phyloP scores from a whole-genome alignment of 805 yeast genomes.

The Torulaspora gathmanii region DNA sequence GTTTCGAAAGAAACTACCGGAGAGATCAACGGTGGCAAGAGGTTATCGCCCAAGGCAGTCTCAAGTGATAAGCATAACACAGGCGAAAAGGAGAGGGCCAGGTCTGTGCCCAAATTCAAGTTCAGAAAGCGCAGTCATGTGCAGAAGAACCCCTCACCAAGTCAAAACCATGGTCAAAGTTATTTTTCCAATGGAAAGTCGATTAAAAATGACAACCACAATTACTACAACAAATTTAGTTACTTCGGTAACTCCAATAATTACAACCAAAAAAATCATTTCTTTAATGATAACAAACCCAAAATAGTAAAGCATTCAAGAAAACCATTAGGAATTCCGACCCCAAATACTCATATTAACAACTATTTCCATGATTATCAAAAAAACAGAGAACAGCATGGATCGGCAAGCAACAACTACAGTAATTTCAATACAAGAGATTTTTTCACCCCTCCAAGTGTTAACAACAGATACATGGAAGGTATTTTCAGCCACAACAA shows the following conservation, averaged over 20 bases:
- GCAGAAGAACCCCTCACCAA: slow-evolving; percentile 8
- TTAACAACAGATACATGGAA: slow-evolving; percentile 65
- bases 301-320: slow-evolving; percentile 38
- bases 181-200: slow-evolving; percentile 5
- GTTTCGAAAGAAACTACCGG: background rate
- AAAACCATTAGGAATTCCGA: slow-evolving; percentile 62
- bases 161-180: slow-evolving; percentile 4
- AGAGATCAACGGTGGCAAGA: background rate
- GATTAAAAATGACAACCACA: slow-evolving; percentile 13
- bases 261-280: slow-evolving; percentile 11
- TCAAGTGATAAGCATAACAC: background rate
- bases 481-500: slow-evolving; percentile 45
- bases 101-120: slow-evolving; percentile 32
- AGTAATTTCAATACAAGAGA: slow-evolving; percentile 58
- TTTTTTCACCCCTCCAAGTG: slow-evolving; percentile 73
- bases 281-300: slow-evolving; percentile 25
- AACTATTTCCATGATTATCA: slow-evolving; percentile 39
- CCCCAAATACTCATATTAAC: slow-evolving; percentile 45
- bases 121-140: slow-evolving; percentile 29
- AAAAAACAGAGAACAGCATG: slow-evolving; percentile 17
- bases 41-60: slow-evolving; percentile 1
- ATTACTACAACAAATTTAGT: slow-evolving; percentile 12
- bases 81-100: slow-evolving; percentile 21
- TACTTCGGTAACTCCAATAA: slow-evolving; percentile 14
- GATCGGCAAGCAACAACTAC: slow-evolving; percentile 10